phyloP scores from a whole-genome alignment of 1,284 basidiomycete genomes.

The Athelia psychrophila region DNA sequence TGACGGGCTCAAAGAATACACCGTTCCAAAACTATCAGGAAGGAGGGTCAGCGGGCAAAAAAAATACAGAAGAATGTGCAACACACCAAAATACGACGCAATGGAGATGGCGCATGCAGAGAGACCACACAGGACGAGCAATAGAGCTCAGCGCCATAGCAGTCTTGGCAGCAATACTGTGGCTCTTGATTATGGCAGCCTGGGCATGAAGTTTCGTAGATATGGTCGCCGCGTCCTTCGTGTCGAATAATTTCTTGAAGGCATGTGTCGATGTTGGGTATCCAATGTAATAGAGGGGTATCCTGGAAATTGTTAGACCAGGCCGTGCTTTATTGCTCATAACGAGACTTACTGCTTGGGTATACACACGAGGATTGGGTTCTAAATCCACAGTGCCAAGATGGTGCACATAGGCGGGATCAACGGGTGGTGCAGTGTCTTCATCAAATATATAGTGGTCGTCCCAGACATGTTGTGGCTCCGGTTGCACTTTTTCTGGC shows the following conservation, averaged over 20 bases:
- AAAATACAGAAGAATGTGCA: neutral
- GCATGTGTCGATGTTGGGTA: neutral
- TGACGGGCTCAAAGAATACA: slow-evolving; percentile 4
- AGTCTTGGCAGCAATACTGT: neutral
- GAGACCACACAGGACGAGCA: neutral
- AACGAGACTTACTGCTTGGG: no score
- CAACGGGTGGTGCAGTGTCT: neutral
- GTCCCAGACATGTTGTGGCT: no score
- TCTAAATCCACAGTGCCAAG: neutral
- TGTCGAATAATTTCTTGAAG: neutral
- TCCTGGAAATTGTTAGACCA: neutral
- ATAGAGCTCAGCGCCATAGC: neutral
- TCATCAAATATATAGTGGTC: no score
- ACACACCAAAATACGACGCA: neutral
- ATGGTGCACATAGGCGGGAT: neutral
- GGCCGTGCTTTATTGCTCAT: no score
- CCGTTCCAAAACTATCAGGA: neutral
- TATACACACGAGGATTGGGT: neutral
- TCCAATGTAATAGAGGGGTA: neutral
- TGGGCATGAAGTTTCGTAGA: neutral
- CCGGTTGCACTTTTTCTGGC: no score
- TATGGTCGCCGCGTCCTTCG: neutral
- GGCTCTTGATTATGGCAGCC: neutral
- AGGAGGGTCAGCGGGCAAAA: neutral
- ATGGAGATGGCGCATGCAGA: neutral